Evolutionary conservation across 2,329 filamentous ascomycete species (phyloP), one percentile per base, ranked within the genome.

Genomic region (Chaetothyriales sp.): DNA sequence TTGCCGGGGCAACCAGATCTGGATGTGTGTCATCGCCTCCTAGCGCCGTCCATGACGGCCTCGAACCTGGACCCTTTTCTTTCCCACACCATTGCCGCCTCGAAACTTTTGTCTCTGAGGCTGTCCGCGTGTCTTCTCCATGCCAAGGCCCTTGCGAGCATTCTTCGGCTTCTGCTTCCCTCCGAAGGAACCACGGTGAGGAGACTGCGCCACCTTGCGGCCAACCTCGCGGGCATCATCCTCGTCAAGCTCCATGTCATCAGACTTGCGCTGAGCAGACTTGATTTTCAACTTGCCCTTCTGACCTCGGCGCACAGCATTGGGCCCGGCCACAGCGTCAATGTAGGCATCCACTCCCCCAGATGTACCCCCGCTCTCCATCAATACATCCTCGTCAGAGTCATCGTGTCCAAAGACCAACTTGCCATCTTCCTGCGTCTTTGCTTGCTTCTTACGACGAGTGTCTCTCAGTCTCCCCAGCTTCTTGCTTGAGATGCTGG

Each of bases 401-500:
- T 64, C 58, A 6, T 62, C 58, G 44, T 62, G 63, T 20, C 64
- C 67, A n/a, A 72, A 63, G 42, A 72, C 53, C 7, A 72, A 63
- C 57, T 69, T 70, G 46, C 70, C 70, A 43, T 72, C 68, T 19
- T 66, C 63, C 46, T 70, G 69, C 50, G 68, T 58, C 44, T 67
- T 60, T 26, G 62, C 69, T 56, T 67, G 69, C 52, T 64, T 66
- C 50, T 63, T 63, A 28, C 64, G 64, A n/a, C 63, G 61, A 32
- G 63, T 62, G 64, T 70, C 69, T 43, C 68, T 66, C n/a, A 69
- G 61, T 7, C 57, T 52, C 12, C 54, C 54, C 3, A 59, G 53
- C 44, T 57, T 59, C 36, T 48, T 52, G 19, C 51, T 53, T 2
- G 89, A 95, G 62, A 98, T 95, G 65, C 87, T 92, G 49, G 87